Percentiles rank a stretch among this genome's conserved stretches.
phyloP scores from a whole-genome alignment of 805 yeast species.

The Torulaspora microellipsoides region DNA sequence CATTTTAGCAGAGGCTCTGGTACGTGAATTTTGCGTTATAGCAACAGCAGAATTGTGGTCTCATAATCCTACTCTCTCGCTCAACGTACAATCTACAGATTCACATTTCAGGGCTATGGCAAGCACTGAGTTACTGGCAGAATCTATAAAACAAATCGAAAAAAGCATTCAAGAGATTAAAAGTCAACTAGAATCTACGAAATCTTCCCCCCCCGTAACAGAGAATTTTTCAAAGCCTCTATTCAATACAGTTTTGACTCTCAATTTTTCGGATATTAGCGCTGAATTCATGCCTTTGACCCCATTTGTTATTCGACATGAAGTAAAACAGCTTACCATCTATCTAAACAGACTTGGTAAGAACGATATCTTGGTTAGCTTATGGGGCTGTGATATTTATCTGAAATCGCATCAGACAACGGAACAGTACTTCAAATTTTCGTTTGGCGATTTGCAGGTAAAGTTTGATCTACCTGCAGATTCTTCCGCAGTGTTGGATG shows the following conservation, averaged over 20 bases:
- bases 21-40: conserved; percentile 18
- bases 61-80: conserved; percentile 13
- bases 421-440: conserved; percentile 27
- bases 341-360: conserved; percentile 16
- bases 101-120: conserved; percentile 23
- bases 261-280: conserved; percentile 20
- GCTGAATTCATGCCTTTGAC: conserved; percentile 25
- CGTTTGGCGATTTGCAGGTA: conserved; percentile 22
- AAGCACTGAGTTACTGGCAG: conserved; percentile 16
- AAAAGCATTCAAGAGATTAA: conserved; percentile 6
- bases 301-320: conserved; percentile 24
- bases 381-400: conserved; percentile 25
- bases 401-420: conserved; percentile 26
- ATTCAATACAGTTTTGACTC: conserved; percentile 2
- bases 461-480: conserved; percentile 11
- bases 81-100: conserved; percentile 19
- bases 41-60: conserved; percentile 20
- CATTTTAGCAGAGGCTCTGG: conserved; percentile 19
- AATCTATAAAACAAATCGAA: conserved; percentile 16
- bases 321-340: conserved; percentile 21
- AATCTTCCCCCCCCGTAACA: neutral
- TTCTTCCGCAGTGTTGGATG: conserved; percentile 6
- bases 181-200: neutral
- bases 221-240: neutral
- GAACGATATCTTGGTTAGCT: conserved; percentile 15